Evolutionary conservation across 1,139 yeast species (phyloP).

Genomic region (Candida mesenterica): DNA sequence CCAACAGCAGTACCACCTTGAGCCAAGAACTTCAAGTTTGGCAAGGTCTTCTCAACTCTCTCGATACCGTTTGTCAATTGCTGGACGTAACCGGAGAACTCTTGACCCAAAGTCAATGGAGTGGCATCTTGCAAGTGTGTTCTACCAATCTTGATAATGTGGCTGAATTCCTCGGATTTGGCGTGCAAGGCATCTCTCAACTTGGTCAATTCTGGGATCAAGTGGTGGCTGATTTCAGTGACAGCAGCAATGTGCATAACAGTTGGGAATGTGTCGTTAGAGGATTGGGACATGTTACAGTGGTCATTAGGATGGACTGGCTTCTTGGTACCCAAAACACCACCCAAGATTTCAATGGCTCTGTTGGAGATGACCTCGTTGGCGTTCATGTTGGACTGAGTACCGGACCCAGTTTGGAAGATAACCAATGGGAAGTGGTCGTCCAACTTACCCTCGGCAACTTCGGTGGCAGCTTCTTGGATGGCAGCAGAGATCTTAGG

Average conservation of each 20-base stretch:
- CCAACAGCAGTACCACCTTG: conserved; percentile 99
- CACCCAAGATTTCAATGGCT: conserved; percentile 94
- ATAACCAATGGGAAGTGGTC: conserved; percentile 98
- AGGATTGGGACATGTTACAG: conserved; percentile 97
- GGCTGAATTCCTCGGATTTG: conserved; percentile 78
- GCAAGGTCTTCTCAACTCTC: conserved; percentile 75
- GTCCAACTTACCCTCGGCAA: conserved; percentile 82
- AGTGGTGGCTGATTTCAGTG: conserved; percentile 69
- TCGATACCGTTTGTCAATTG: conserved; percentile 88
- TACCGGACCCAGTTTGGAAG: conserved; percentile 98
- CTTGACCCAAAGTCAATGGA: conserved; percentile 96
- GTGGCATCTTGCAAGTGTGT: conserved; percentile 99
- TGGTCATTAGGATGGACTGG: conserved; percentile 99
- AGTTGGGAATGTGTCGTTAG: conserved; percentile 98
- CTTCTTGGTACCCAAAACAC: conserved; percentile 81
- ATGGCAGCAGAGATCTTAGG: conserved; percentile 82
- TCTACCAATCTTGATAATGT: conserved; percentile 96
- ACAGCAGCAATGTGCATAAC: conserved; percentile 99
- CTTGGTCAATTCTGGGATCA: conserved; percentile 75
- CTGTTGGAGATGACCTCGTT: conserved; percentile 97
- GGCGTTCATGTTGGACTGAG: conserved; percentile 98
- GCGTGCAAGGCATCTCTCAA: conserved; percentile 74
- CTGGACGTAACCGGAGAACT: conserved; percentile 93
- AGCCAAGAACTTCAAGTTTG: conserved; percentile 77
- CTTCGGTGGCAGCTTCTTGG: conserved; percentile 93